Percentiles rank a stretch among this genome's conserved stretches.
These are phyloP conservation scores for Mycena leptocephala DNA, from an alignment of 768 basidiomycete species.

Conservation along the genomic window DNA sequence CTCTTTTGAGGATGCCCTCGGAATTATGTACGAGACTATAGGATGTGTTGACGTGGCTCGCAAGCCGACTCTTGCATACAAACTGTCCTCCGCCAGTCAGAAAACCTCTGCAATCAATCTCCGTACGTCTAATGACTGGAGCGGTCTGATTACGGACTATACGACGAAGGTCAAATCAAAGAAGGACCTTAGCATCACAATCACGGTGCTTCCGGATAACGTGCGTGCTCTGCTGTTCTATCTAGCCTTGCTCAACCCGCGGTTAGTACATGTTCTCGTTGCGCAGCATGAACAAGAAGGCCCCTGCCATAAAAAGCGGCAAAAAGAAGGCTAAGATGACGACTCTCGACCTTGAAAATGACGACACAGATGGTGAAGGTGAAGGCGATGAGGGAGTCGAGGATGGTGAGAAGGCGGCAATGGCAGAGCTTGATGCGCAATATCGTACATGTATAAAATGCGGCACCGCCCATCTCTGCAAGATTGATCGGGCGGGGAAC, in stretches of 20 bases:
- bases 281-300: background rate
- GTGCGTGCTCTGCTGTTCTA: background rate
- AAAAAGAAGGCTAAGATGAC: background rate
- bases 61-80: no score
- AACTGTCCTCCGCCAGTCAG: background rate
- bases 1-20: conserved; percentile 16
- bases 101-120: background rate
- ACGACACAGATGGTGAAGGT: background rate
- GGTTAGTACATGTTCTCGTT: no score
- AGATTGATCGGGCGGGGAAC: no score
- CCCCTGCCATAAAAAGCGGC: background rate
- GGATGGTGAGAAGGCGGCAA: background rate
- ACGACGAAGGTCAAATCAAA: background rate
- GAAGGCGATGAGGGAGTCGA: background rate
- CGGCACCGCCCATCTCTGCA: no score
- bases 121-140: background rate
- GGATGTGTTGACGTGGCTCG: background rate
- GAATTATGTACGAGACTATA: background rate
- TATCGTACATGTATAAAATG: no score
- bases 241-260: no score
- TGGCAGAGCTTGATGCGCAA: no score
- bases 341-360: no score
- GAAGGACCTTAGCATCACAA: background rate
- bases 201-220: background rate
- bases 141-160: background rate